Evolutionary conservation across 352 stramenopile species (phyloP), one percentile per base, ranked within the genome.

Genomic region (Pythium pyrilobum): DNA sequence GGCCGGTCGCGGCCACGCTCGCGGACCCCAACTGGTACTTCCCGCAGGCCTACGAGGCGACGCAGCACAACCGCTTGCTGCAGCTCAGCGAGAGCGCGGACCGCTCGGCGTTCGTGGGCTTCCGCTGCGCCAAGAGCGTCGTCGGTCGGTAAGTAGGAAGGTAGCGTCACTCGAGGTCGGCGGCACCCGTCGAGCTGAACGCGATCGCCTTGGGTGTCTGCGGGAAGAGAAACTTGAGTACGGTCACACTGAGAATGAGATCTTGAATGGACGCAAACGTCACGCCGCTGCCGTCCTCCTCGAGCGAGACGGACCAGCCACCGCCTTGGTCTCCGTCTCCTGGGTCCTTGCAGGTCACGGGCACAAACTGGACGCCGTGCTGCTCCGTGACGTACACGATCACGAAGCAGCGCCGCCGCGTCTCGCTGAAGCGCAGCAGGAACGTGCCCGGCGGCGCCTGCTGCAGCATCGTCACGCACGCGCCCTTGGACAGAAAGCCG

Each of bases 11-110:
- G 12, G 80, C 81, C 8, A 90, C 77, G 1, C 67, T 81, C 10
- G 74, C 62, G 23, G 85, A 92, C 40, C 79, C 82, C 12, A 91
- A 90, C 62, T 95, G 85, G 85, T 95, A 95, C 57, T 93, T 93
- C 45, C 85, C 80, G 7, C 74, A 88, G 53, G 75, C 80, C 43
- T 50, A 83, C 21, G 51, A 71, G 24, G 48, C 71, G 9, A 72
- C 77, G 20, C 59, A 92, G 54, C 82, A 95, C 61, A 89, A 91
- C 43, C 74, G 74, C 5, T 86, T 88, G 41, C 67, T 95, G 5
- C 83, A 81, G 62, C 64, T 87, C 25, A 87, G 78, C 44, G 66
- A 84, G 52, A 74, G 72, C 33, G 87, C 87, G 63, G 85, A 95
- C 33, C 74, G 85, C 6, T 89, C 78, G 8, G 56, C 79, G 18